phyloP scores from a whole-genome alignment of 352 stramenopile genomes.

The Thraustochytrium sp. region DNA sequence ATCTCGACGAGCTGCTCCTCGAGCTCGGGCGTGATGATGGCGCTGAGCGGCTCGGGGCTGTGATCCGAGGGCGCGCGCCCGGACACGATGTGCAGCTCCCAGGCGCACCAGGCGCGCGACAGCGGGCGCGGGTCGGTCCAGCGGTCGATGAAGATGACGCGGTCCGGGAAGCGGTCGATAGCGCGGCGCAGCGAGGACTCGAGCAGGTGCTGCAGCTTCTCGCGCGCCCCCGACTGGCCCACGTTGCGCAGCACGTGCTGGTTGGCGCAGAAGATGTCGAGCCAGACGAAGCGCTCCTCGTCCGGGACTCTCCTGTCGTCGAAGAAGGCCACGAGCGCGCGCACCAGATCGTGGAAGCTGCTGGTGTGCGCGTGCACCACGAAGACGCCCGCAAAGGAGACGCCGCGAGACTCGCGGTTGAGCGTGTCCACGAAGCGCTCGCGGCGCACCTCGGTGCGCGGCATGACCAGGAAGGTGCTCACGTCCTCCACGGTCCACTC shows the following conservation, averaged over 20 bases:
- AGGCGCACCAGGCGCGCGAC: slow-evolving; percentile 13
- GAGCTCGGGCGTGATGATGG: not conserved
- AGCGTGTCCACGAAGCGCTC: not conserved
- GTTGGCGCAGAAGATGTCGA: not conserved
- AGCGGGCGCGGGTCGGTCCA: not conserved
- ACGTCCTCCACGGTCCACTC: slow-evolving; percentile 8
- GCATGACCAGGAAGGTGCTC: not conserved
- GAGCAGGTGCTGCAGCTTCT: not conserved
- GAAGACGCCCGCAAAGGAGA: not conserved
- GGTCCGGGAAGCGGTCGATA: slow-evolving; percentile 21
- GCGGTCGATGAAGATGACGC: slow-evolving; percentile 1
- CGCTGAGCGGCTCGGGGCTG: not conserved
- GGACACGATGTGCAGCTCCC: slow-evolving; percentile 8
- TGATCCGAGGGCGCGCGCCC: not conserved
- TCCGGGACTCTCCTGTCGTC: not conserved
- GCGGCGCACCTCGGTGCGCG: not conserved
- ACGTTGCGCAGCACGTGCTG: slow-evolving; percentile 13
- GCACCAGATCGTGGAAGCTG: not conserved
- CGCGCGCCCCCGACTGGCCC: not conserved
- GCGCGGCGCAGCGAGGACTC: slow-evolving; percentile 14
- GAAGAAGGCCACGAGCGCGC: not conserved
- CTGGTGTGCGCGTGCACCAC: not conserved
- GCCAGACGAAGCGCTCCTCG: not conserved
- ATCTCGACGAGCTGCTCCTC: not conserved
- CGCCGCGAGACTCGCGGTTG: not conserved